Evolutionary conservation across 768 basidiomycete species (phyloP), one percentile per base, ranked within the genome.

Genomic region (Xerocomellus dryophilus): DNA sequence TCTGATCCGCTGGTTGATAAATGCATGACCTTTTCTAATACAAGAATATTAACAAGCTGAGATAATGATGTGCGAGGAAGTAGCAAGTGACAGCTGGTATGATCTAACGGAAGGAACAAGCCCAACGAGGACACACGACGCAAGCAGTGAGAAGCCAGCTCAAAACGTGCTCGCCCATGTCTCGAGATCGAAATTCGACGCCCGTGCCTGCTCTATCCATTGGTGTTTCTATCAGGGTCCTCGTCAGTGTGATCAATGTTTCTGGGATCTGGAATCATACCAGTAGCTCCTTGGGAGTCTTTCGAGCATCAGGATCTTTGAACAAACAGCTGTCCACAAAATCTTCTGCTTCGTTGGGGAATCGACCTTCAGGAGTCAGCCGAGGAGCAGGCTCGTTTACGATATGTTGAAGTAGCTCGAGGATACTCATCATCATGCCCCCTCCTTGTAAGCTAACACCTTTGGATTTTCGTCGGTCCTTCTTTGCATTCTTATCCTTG

Each of bases 331-430:
- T 85, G 67, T 97, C 89, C 42, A 98, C 84, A 60, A 99, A 98
- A 46, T 76, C 76, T 62, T 92, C 90, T 21, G 90, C 88, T 66
- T 86, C 82, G 49, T 71, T 70, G 4, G 90, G 87, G 78, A 81
- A 88, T 59, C 78, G 79, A 34, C 86, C 86, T 53, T 88, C 85
- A 1, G 85, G 83, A 11, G 85, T 86, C 60, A 99, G 71, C 66
- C 82, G 78, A 39, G 97, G 97, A 25, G 97, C 96, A 53, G 96
- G 93, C 74, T 98, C 97, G 66, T 98, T 98, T 48, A 99, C 97
- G 63, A 99, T 98, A 68, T 98, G 93, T 68, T 98, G 97, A 57
- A 99, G 74, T 48, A 99, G 71, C 74, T 99, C 97, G 60, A 99
- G 74, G 71, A 99, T 98, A 64, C 88, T 91, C 95, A 99, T 98